Evolutionary conservation across 306 rosid genomes (phyloP).

Genomic region (Gynostemma pentaphyllum): DNA sequence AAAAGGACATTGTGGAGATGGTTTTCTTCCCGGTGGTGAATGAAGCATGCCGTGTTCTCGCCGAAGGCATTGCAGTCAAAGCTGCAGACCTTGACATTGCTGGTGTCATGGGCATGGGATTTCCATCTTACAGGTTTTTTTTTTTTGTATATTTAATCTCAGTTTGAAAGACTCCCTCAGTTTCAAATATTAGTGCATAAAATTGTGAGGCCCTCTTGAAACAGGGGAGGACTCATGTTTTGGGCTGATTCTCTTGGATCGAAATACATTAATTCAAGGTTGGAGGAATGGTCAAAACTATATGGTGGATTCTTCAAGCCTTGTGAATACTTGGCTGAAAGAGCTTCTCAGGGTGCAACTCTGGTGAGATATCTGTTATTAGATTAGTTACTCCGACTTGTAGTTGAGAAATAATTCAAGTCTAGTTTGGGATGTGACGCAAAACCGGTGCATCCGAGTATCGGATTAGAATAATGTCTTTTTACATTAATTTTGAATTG

Average conservation of each 20-base stretch:
- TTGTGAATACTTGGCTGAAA: constrained; percentile 69
- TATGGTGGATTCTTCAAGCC: constrained; percentile 95
- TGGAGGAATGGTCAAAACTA: constrained; percentile 71
- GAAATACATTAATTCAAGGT: constrained; percentile 61
- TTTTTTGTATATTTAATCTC: background rate
- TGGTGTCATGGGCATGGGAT: constrained; percentile 89
- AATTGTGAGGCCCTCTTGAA: constrained; percentile 6
- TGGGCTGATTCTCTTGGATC: constrained; percentile 97
- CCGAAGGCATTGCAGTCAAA: constrained; percentile 82
- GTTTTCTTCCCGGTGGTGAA: constrained; percentile 90
- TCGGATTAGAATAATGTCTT: too few relatives aligned
- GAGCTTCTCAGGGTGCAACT: constrained; percentile 74
- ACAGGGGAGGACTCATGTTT: constrained; percentile 90
- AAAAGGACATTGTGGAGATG: constrained; percentile 85
- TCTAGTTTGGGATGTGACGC: too few relatives aligned
- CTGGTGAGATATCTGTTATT: constrained; percentile 57
- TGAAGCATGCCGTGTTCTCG: constrained; percentile 93
- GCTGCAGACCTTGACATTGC: constrained; percentile 86
- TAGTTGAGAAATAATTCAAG: too few relatives aligned
- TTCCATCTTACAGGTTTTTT: constrained; percentile 99
- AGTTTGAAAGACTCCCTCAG: background rate
- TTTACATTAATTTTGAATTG: too few relatives aligned
- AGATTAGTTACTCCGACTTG: too few relatives aligned
- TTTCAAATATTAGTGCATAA: background rate
- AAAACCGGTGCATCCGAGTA: too few relatives aligned